These are phyloP conservation scores for Erythrophleum fordii DNA, from an alignment of 306 rosid genomes.

Conservation along the genomic window DNA sequence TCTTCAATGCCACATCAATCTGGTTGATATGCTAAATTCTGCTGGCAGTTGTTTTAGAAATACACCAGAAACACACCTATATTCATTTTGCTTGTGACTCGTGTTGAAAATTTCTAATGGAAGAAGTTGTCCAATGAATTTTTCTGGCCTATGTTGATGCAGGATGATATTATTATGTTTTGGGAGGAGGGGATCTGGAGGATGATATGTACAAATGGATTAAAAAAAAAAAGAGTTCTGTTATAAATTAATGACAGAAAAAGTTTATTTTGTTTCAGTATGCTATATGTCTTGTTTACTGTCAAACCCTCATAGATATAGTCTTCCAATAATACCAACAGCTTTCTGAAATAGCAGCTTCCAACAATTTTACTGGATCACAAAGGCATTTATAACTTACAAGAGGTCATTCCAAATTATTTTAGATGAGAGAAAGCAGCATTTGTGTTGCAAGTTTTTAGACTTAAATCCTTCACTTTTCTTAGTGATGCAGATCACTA, in stretches of 20 bases:
- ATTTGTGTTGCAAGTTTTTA: neutral
- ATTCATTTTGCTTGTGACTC: slow-evolving; percentile 6
- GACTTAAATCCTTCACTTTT: neutral
- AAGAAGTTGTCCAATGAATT: neutral
- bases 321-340: neutral
- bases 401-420: neutral
- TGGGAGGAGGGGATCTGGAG: neutral
- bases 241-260: neutral
- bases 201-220: slow-evolving; percentile 1
- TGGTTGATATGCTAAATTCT: slow-evolving; percentile 28
- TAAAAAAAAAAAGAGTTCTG: neutral
- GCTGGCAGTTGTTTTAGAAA: slow-evolving; percentile 14
- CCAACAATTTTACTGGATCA: neutral
- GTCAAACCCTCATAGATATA: neutral
- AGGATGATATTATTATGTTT: neutral
- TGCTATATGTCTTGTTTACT: neutral
- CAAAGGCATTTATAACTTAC: neutral
- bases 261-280: neutral
- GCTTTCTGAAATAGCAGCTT: neutral
- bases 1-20: neutral
- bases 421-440: neutral
- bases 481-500: neutral
- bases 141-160: neutral
- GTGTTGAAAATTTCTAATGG: neutral
- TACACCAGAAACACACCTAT: neutral